Percentiles rank a stretch among this genome's conserved stretches.
phyloP scores from a whole-genome alignment of 2,329 filamentous ascomycete species.

The Monilinia fructicola region DNA sequence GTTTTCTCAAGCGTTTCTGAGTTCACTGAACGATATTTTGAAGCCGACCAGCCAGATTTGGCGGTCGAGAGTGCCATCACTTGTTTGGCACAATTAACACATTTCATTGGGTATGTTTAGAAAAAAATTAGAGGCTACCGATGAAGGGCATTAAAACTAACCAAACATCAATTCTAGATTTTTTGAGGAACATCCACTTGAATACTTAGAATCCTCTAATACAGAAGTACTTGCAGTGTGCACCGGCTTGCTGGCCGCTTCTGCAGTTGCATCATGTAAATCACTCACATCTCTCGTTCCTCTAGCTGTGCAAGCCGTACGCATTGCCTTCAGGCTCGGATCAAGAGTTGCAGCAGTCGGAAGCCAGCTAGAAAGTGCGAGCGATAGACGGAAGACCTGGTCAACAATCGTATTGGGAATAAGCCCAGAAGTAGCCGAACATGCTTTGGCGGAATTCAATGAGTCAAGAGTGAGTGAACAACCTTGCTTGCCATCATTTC shows the following conservation, averaged over 20 bases:
- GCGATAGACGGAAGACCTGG: constrained; percentile 27
- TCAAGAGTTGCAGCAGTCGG: constrained; percentile 37
- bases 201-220: constrained; percentile 18
- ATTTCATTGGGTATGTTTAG: constrained; percentile 64
- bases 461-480: constrained; percentile 14
- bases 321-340: constrained; percentile 40
- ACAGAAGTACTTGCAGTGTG: constrained; percentile 32
- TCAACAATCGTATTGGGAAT: constrained; percentile 31
- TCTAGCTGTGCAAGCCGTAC: constrained; percentile 38
- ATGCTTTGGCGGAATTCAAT: constrained; percentile 29
- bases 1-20: constrained; percentile 62
- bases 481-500: no score
- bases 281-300: constrained; percentile 38
- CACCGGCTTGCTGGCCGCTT: constrained; percentile 40
- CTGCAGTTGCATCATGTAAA: constrained; percentile 38
- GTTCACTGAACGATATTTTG: constrained; percentile 63
- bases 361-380: constrained; percentile 27
- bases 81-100: constrained; percentile 63
- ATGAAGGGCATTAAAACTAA: neutral
- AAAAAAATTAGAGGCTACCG: neutral
- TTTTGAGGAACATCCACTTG: constrained; percentile 21
- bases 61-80: constrained; percentile 64
- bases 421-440: constrained; percentile 24
- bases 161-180: constrained; percentile 6
- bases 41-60: constrained; percentile 55